A percentile compares a stretch with the other conserved stretches of the same genome.
These are phyloP conservation scores for Diplodia corticola DNA, from an alignment of 2,329 filamentous ascomycete species.

Conservation along the genomic window DNA sequence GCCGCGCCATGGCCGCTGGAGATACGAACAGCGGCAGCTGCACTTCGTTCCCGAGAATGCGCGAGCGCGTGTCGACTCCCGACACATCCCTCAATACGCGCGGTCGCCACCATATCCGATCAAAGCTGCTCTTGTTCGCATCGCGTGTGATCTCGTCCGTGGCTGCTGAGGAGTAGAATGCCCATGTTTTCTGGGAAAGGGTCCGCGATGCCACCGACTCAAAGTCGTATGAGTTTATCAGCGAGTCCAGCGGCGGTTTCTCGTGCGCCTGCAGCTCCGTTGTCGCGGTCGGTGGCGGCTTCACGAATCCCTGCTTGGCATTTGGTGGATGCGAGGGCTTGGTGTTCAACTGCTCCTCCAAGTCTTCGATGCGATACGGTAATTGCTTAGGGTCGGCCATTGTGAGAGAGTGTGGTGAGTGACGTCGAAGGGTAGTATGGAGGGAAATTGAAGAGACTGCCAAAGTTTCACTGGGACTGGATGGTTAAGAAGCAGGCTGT, in stretches of 20 bases:
- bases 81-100: constrained; percentile 46
- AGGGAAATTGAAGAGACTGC: background rate
- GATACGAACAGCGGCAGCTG: constrained; percentile 39
- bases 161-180: constrained; percentile 52
- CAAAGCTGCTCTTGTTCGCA: constrained; percentile 45
- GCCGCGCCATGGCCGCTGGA: constrained; percentile 40
- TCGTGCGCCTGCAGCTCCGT: constrained; percentile 32
- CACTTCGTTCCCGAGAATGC: constrained; percentile 36
- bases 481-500: background rate
- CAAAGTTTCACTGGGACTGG: background rate
- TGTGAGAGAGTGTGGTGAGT: background rate
- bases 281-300: constrained; percentile 33
- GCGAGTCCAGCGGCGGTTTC: constrained; percentile 50
- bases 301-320: constrained; percentile 28
- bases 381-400: constrained; percentile 18
- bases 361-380: constrained; percentile 16
- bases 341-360: constrained; percentile 20
- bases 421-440: background rate
- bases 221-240: constrained; percentile 52
- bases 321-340: constrained; percentile 26
- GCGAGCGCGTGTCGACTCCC: constrained; percentile 36
- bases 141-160: constrained; percentile 52
- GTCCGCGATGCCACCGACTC: constrained; percentile 43
- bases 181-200: constrained; percentile 44
- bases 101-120: constrained; percentile 50